Conservation (phyloP, 2,329 filamentous ascomycete genomes). For the Trichoderma sp. region DNA sequence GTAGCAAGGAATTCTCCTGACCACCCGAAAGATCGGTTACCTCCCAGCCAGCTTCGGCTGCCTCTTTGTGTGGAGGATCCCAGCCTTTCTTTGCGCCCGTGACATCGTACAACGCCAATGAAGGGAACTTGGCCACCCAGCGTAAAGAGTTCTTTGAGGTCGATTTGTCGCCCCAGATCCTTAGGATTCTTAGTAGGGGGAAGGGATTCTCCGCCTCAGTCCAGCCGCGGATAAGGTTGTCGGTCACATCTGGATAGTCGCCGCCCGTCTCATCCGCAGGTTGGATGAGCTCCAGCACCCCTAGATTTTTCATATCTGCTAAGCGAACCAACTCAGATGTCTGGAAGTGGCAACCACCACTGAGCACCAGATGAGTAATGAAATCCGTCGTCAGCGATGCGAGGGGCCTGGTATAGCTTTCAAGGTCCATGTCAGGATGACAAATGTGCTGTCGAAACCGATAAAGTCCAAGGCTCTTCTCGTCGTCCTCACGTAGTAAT, state of each 20-base stretch:
- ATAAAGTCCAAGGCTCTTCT: conserved; percentile 40
- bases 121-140: conserved; percentile 46
- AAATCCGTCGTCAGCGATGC: conserved; percentile 41
- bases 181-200: conserved; percentile 48
- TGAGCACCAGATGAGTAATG: conserved; percentile 45
- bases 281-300: conserved; percentile 49
- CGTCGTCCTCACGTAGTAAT: conserved; percentile 36
- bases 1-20: conserved; percentile 37
- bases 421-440: conserved; percentile 37
- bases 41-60: conserved; percentile 38
- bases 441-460: conserved; percentile 44
- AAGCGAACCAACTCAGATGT: conserved; percentile 45
- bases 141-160: conserved; percentile 44
- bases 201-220: conserved; percentile 45
- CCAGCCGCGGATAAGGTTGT: conserved; percentile 51
- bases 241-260: conserved; percentile 43
- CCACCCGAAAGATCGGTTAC: conserved; percentile 29
- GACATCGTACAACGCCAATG: conserved; percentile 48
- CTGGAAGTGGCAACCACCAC: conserved; percentile 38
- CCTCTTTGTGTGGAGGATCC: conserved; percentile 30
- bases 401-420: conserved; percentile 41
- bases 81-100: conserved; percentile 41
- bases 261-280: conserved; percentile 33
- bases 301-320: conserved; percentile 48
- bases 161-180: conserved; percentile 46